Evolutionary conservation across 768 basidiomycete genomes (phyloP), one percentile per base, ranked within the genome.

Genomic region (Macrolepiota dolichaula): DNA sequence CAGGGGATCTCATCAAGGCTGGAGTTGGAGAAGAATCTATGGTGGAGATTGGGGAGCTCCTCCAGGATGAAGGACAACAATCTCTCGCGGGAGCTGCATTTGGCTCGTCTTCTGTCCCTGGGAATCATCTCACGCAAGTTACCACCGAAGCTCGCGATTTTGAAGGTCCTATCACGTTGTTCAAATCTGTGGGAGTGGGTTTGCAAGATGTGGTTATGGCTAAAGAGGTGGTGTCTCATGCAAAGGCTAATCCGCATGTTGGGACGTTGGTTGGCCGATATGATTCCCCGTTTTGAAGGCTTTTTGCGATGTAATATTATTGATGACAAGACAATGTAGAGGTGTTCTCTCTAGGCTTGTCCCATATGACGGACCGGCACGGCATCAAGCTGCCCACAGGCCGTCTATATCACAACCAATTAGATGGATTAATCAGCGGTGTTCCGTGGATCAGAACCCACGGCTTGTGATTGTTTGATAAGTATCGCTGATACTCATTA

Each of bases 141-240:
- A n/a, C 66, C 32, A 53, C 68, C 10, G 61, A 51, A 24, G 5
- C 25, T 19, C 9, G 29, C 25, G 65, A 51, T 29, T 69, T 66
- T 25, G 64, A 69, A 3, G 85, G 82, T 0, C 78, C 81, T 0
- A 78, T 94, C 11, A 91, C 88, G 1, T 79, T 96, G 29, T 95
- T 93, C 81, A 96, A 95, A 74, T 91, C 89, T 0, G 94, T 96
- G 4, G 94, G 94, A 1, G 73, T 94, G 5, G 92, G 90, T 0
- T 73, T 92, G n/a, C 94, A 96, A 67, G 94, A 96, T 65, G 90
- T 92, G 4, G 90, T 87, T 0, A 91, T 96, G 61, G 86, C 92
- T 10, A 79, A 74, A 57, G 82, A 88, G 2, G 84, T 94, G 1
- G 81, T 93, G 1, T 73, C 81, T 3, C 79, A 78, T 55, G 92